Conservation (phyloP, 768 basidiomycete genomes). For the Terana coerulea region DNA sequence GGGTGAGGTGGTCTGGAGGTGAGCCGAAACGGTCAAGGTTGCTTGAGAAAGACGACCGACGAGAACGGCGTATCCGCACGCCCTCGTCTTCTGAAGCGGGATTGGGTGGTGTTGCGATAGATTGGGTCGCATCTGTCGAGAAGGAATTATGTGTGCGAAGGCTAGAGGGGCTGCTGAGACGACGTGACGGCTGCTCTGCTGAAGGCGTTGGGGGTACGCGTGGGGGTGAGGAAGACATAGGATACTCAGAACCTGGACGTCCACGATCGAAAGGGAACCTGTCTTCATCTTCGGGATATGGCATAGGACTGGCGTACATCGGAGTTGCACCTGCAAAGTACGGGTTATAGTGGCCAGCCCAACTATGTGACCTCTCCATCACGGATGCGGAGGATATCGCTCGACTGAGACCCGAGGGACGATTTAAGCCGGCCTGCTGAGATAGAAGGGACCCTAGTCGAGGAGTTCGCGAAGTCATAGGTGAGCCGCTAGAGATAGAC, state of each 20-base stretch:
- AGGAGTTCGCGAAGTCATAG: conserved; percentile 13
- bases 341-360: conserved; percentile 14
- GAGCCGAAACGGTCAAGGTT: conserved; percentile 34
- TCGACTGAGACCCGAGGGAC: not conserved
- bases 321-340: conserved; percentile 22
- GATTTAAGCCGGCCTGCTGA: not conserved
- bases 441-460: not conserved
- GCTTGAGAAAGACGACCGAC: conserved; percentile 30
- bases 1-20: conserved; percentile 28
- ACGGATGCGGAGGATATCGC: not conserved
- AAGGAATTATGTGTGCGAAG: conserved; percentile 46
- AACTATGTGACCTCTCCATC: conserved; percentile 2
- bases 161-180: conserved; percentile 49
- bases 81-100: conserved; percentile 25
- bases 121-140: conserved; percentile 42
- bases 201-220: conserved; percentile 23
- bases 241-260: conserved; percentile 12
- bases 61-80: conserved; percentile 22
- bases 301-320: conserved; percentile 5
- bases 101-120: conserved; percentile 45
- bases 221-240: conserved; percentile 14
- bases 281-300: not conserved
- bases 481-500: conserved; percentile 12
- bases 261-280: not conserved
- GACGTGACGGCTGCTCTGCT: conserved; percentile 24